Evolutionary conservation across 768 basidiomycete genomes (phyloP), one percentile per base, ranked within the genome.

Genomic region (Rhodotorula diobovata): DNA sequence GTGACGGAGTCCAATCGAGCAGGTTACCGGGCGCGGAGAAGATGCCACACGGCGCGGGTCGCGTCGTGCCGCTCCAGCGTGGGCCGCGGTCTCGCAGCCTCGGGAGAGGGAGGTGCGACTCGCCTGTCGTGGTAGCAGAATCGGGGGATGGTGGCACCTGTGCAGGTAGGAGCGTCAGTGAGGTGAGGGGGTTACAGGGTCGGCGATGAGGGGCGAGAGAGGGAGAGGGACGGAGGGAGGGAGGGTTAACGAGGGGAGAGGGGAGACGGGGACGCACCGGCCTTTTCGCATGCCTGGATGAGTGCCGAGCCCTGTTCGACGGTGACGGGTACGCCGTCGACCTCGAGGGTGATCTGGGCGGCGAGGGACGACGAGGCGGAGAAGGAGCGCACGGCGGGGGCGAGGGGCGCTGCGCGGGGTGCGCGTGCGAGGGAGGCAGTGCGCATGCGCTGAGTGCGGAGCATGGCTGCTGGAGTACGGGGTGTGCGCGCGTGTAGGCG

Each of bases 261-360:
- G 39, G 30, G 51, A 28, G 11, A 6, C 10, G 37, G 11, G 15
- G 32, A 68, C 73, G 7, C 16, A 71, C 73, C 79, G 30, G 79
- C 79, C 56, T 74, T 73, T 66, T 80, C 79, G 69, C 78, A 79
- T 10, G 79, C 79, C 71, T 78, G 77, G 59, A 77, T 77, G 43
- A 76, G 64, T 21, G 74, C 64, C n/a, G 66, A 45, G 9, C 94
- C 95, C 84, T 95, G 93, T 37, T 93, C 93, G 48, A 99, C 93
- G 4, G 92, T 93, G 32, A 99, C 93, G 83, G 93, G 90, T 82
- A 94, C 96, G 73, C 95, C 95, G 81, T 99, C 94, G 53, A 98
- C 89, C 3, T 93, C 95, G 41, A 98, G 83, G 43, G 93, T 95
- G 76, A 97, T 89, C 66, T 23, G 66, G 68, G 34, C 34, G 30